phyloP scores from a whole-genome alignment of 345 rosid genomes.

The Barbarea vulgaris region DNA sequence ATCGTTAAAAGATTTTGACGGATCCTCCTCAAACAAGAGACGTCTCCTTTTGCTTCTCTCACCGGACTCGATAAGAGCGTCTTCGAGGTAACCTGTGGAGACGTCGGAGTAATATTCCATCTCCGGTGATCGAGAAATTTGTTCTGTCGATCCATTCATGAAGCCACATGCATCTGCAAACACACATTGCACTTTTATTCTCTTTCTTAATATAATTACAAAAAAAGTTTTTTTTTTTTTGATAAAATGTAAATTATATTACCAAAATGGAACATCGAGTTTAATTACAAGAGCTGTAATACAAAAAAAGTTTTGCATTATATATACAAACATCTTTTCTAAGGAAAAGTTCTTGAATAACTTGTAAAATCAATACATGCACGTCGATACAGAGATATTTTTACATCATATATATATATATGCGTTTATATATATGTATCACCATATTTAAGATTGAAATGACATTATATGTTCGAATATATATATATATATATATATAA shows the following conservation, averaged over 20 bases:
- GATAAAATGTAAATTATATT: no score
- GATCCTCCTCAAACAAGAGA: constrained; percentile 46
- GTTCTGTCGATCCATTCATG: constrained; percentile 48
- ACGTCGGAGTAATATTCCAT: constrained; percentile 49
- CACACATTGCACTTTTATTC: background rate
- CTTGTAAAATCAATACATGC: background rate
- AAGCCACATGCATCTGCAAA: constrained; percentile 43
- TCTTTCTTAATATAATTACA: background rate
- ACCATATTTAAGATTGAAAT: background rate
- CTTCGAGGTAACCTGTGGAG: constrained; percentile 92
- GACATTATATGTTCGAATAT: background rate
- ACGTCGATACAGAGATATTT: constrained; percentile 23
- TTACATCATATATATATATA: background rate
- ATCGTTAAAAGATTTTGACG: constrained; percentile 6
- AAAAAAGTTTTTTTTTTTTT: background rate
- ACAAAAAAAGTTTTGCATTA: background rate
- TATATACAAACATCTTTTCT: background rate
- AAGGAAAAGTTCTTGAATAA: background rate
- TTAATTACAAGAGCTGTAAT: no score
- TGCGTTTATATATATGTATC: background rate
- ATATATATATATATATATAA: background rate
- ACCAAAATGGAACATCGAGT: no score
- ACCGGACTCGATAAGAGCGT: constrained; percentile 69
- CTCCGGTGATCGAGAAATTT: constrained; percentile 43
- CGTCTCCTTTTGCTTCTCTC: constrained; percentile 74